Evolutionary conservation across 148 eudicot species (phyloP).

Genomic region (Limonium bicolor): DNA sequence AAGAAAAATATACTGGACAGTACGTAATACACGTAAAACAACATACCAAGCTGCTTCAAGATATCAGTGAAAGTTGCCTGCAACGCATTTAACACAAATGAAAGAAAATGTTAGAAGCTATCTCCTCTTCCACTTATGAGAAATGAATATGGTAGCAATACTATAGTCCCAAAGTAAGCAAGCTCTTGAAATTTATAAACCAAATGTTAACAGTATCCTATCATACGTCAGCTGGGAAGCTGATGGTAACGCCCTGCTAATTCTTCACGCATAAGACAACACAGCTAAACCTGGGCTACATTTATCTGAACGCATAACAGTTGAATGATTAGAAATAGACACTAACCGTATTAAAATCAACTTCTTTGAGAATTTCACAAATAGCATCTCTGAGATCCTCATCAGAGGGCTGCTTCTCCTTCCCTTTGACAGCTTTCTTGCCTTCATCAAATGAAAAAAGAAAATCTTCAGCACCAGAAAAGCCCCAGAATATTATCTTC

Average conservation of each 20-base stretch:
- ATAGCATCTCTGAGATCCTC: constrained; percentile 61
- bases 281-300: too few species aligned
- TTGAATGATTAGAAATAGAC: background rate
- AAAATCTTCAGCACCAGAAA: background rate
- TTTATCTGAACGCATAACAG: too few species aligned
- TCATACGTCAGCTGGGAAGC: too few species aligned
- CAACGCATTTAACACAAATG: constrained; percentile 11
- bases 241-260: too few species aligned
- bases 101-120: constrained; percentile 7
- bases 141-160: too few species aligned
- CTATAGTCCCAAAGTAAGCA: too few species aligned
- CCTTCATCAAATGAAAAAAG: constrained; percentile 19
- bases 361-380: constrained; percentile 77
- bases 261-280: too few species aligned
- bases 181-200: too few species aligned
- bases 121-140: too few species aligned
- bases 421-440: constrained; percentile 47
- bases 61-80: constrained; percentile 98
- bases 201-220: too few species aligned
- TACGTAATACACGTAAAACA: background rate
- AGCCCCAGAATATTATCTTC: background rate
- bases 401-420: constrained; percentile 55
- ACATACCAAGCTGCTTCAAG: constrained; percentile 75
- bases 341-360: constrained; percentile 90
- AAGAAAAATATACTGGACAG: background rate